phyloP scores from a whole-genome alignment of 2,329 filamentous ascomycete genomes.

The Exophiala sideris region DNA sequence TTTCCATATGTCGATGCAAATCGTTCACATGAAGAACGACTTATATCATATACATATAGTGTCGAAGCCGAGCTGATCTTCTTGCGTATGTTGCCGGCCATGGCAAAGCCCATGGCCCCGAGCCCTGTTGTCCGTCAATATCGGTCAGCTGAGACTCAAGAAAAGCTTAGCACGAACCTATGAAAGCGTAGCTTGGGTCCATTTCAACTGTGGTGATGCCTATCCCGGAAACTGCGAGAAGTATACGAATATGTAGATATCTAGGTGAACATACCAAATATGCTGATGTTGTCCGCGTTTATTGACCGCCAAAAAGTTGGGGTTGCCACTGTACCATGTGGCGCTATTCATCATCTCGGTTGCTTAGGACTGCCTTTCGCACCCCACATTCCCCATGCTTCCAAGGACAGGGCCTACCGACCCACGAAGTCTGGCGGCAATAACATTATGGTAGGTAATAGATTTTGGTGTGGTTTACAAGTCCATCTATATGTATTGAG shows the following conservation, averaged over 20 bases:
- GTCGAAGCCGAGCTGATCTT: constrained; percentile 42
- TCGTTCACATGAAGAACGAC: constrained; percentile 30
- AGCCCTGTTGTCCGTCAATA: constrained; percentile 40
- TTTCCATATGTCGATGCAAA: constrained; percentile 1
- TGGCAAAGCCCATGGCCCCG: constrained; percentile 53
- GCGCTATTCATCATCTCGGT: too few relatives aligned
- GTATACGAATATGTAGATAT: not conserved
- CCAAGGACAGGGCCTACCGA: too few relatives aligned
- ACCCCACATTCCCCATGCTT: too few relatives aligned
- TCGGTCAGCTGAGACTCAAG: not conserved
- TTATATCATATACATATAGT: constrained; percentile 50
- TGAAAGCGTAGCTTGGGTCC: not conserved
- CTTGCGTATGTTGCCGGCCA: constrained; percentile 50
- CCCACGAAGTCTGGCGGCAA: too few relatives aligned
- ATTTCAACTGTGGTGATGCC: not conserved
- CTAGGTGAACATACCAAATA: too few relatives aligned
- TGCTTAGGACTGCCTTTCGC: too few relatives aligned
- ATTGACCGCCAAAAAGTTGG: too few relatives aligned
- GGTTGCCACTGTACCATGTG: too few relatives aligned
- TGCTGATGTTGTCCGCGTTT: too few relatives aligned
- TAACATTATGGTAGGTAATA: too few relatives aligned
- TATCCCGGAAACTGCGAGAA: not conserved
- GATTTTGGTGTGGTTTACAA: too few relatives aligned
- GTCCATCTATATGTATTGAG: too few relatives aligned
- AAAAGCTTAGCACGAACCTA: not conserved